phyloP scores from a whole-genome alignment of 768 basidiomycete genomes.

The Ephemerocybe angulata region DNA sequence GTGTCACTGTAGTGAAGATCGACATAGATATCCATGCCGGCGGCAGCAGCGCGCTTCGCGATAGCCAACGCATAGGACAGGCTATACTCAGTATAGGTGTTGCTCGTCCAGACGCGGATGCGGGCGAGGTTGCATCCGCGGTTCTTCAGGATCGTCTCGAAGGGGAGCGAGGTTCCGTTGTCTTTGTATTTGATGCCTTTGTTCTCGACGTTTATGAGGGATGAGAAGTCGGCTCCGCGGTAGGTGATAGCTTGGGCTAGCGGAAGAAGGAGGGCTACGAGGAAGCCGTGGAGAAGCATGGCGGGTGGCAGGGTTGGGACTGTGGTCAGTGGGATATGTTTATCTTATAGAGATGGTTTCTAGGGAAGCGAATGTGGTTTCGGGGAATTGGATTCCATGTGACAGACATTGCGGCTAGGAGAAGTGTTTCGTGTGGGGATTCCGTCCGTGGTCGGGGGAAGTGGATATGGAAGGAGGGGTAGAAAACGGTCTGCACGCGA shows the following conservation, averaged over 20 bases:
- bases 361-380: too few relatives aligned
- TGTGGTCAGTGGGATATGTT: too few relatives aligned
- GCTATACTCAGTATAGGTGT: constrained; percentile 46
- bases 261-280: constrained; percentile 15
- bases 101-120: constrained; percentile 61
- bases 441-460: too few relatives aligned
- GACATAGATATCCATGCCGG: constrained; percentile 51
- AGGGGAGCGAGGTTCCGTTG: constrained; percentile 28
- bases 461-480: too few relatives aligned
- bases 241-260: constrained; percentile 38
- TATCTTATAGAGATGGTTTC: too few relatives aligned
- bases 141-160: constrained; percentile 51
- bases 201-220: constrained; percentile 49
- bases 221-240: constrained; percentile 56
- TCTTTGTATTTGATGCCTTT: constrained; percentile 44
- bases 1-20: constrained; percentile 65
- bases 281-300: constrained; percentile 5
- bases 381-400: too few relatives aligned
- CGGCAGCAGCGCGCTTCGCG: constrained; percentile 52
- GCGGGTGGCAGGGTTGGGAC: too few relatives aligned
- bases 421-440: too few relatives aligned
- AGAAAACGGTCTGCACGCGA: too few relatives aligned
- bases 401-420: too few relatives aligned
- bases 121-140: constrained; percentile 58
- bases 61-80: constrained; percentile 48